Evolutionary conservation across 257 asterid species (phyloP), one percentile per base, ranked within the genome.

Genomic region (Salvia hispanica): DNA sequence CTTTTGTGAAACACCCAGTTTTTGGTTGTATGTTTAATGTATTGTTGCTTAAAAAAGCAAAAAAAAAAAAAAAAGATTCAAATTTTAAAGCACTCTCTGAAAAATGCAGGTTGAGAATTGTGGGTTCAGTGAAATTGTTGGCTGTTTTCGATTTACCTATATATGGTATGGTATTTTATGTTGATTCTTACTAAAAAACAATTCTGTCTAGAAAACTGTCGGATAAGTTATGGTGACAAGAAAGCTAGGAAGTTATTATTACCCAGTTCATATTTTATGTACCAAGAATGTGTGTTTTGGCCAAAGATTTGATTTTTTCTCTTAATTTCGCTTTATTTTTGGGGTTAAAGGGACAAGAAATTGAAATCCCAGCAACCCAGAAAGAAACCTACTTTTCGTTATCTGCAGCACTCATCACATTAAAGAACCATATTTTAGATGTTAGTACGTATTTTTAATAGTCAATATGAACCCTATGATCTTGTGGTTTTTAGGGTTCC

Each of bases 401-500:
- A 0, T 25, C 31, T 25, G 31, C 31, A 25, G 31, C 31, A 25
- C 31, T 25, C 31, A 25, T 25, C 11, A 15, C 34, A 58, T 48
- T 28, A 50, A 37, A 28, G 73, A 79, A 72, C 79, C 81, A 84
- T 77, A 75, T 44, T 62, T 37, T 59, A 15, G 8, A 7, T 59
- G 14, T 14, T 7, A 2, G 25, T 16, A 7, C 31, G 31, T 3
- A 25, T 60, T 4, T 60, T 2, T 0, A 1, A 1, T 25, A 1
- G 10, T 9, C 8, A 13, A 12, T 45, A 7, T 44, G 56, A 44
- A 67, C 77, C 69, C 76, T 79, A 72, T 42, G 48, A 51, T 9
- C 44, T 65, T 71, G 7, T 51, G 62, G 66, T 70, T 70, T 54
- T n/a, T 80, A 80, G 81, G 81, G 77, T 70, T 80, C 68, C 31